Evolutionary conservation across 331 rosid genomes (phyloP).

Genomic region (Quercus lobata): DNA sequence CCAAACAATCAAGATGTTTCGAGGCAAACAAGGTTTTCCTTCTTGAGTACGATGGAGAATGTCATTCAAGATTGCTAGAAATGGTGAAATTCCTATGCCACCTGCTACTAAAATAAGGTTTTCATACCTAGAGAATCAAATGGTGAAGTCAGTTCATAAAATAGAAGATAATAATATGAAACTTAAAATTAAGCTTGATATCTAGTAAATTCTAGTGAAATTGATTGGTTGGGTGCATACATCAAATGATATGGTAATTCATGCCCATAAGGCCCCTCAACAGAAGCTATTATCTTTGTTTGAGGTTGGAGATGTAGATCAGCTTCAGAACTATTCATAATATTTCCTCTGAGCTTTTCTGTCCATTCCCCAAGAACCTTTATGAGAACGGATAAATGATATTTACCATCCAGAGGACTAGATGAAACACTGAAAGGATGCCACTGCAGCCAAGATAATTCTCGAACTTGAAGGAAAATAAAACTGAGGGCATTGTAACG

Average conservation of each 20-base stretch:
- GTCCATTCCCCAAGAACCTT: constrained; percentile 98
- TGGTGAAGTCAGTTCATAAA: not conserved
- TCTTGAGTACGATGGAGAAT: constrained; percentile 70
- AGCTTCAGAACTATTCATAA: constrained; percentile 25
- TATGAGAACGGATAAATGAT: constrained; percentile 73
- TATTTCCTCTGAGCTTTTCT: constrained; percentile 37
- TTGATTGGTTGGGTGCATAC: constrained; percentile 30
- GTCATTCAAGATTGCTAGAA: constrained; percentile 86
- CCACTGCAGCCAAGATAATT: constrained; percentile 89
- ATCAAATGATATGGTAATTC: constrained; percentile 79
- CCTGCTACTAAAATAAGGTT: constrained; percentile 89
- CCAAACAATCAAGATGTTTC: constrained; percentile 69
- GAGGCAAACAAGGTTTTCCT: constrained; percentile 65
- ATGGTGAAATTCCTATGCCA: constrained; percentile 95
- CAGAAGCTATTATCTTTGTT: constrained; percentile 54
- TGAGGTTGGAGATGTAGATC: constrained; percentile 24
- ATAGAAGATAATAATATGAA: not conserved
- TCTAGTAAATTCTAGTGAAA: too few species aligned
- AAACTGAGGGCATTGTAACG: constrained; percentile 92
- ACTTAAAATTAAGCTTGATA: too few species aligned
- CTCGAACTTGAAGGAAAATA: constrained; percentile 82
- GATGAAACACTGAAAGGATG: constrained; percentile 98
- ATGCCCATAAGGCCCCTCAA: constrained; percentile 96
- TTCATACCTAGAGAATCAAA: constrained; percentile 56
- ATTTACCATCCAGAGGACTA: constrained; percentile 85